Conservation (phyloP, 306 rosid genomes). For the Cotoneaster glaucophyllus region DNA sequence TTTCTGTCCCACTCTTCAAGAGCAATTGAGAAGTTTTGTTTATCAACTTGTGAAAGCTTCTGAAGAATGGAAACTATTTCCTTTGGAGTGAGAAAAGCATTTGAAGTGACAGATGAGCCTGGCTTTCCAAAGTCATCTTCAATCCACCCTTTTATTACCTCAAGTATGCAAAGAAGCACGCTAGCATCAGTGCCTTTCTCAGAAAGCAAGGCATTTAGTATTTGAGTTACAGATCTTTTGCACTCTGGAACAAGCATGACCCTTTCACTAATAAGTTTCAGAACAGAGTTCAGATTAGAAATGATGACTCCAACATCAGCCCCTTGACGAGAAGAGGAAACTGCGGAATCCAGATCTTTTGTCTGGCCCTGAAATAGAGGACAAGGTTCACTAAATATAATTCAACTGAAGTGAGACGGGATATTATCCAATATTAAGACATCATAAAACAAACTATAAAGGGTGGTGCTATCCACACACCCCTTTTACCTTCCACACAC, state of each 20-base stretch:
- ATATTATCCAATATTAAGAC: background rate
- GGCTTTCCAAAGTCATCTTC: conserved; percentile 78
- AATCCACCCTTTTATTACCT: conserved; percentile 94
- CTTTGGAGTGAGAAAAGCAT: conserved; percentile 71
- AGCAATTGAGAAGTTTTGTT: conserved; percentile 57
- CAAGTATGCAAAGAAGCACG: conserved; percentile 93
- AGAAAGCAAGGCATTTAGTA: conserved; percentile 75
- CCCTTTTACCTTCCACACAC: too few relatives aligned
- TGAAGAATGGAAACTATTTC: conserved; percentile 92
- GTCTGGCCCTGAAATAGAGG: conserved; percentile 61
- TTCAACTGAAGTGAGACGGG: conserved; percentile 5
- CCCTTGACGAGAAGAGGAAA: conserved; percentile 82
- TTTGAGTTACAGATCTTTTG: conserved; percentile 79
- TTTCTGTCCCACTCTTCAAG: conserved; percentile 89
- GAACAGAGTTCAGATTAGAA: conserved; percentile 73
- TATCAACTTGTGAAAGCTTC: conserved; percentile 90
- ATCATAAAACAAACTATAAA: background rate
- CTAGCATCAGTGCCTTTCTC: conserved; percentile 94
- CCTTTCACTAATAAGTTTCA: conserved; percentile 86
- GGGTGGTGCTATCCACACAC: too few relatives aligned
- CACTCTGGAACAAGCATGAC: conserved; percentile 85
- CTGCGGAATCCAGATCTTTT: conserved; percentile 84
- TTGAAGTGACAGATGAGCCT: conserved; percentile 57
- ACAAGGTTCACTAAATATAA: conserved; percentile 10
- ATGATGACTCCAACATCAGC: conserved; percentile 78